Base-by-base conservation (phyloP, 1,284 basidiomycete species). In the Porogramme epimiltina region DNA sequence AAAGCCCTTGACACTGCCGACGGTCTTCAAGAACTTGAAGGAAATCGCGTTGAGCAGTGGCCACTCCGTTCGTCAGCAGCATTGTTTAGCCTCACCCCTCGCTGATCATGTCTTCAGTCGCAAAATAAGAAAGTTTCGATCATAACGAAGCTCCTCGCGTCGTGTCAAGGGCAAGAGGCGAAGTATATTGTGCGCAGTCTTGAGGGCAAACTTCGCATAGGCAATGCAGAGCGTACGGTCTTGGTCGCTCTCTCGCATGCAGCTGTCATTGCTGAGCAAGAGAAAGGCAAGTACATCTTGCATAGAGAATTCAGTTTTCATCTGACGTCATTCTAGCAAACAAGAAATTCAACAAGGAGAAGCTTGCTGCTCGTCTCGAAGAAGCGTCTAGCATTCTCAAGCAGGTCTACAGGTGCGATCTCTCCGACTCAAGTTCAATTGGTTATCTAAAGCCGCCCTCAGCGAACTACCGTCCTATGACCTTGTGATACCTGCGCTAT, bases 161-260 rank as follows among this genome's bases (percentile, higher is more conserved):
- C 93, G 4, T 99, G 95, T 66, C 87, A 93, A 64, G 91, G 87
- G 41, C 78, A 84, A 36, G 89, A 92, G 67, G 95, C 96, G 20
- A 99, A 98, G 70, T 99, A 96, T 69, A 91, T 99, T 56, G 89
- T 99, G 47, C 88, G 97, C 44, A 94, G 91, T 69, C 73, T 99
- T 60, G 96, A 98, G 73, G 97, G 97, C 50, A 99, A 99, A 72
- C 81, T 99, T 33, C 85, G 97, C 5, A 99, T 99, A 65, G 94
- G 97, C 40, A 89, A 99, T 61, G 97, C 97, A 2, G 97, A 99
- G 68, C 86, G 92, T 49, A 95, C 95, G 0, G 89, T 97, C 6
- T 77, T 97, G 18, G 89, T 95, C 24, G 90, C 93, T 19, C 75
- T 97, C 28, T 90, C 93, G 0, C 91, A 93, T 66, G 93, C 95